phyloP scores from a whole-genome alignment of 2,329 filamentous ascomycete species.

The Sporothrix phasma region DNA sequence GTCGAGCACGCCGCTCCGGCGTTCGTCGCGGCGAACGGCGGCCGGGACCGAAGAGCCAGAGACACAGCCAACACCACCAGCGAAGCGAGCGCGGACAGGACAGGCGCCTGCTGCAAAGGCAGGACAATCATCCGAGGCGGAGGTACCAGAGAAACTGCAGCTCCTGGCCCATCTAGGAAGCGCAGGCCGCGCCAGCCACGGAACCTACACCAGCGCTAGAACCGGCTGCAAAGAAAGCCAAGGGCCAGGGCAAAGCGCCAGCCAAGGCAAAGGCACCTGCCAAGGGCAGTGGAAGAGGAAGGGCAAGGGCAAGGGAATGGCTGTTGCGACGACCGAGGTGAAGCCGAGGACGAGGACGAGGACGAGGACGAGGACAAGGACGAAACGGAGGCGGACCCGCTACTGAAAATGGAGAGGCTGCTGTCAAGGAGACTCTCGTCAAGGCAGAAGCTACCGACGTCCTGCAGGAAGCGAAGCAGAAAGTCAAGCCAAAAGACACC shows the following conservation, averaged over 20 bases:
- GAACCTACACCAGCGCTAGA: neutral
- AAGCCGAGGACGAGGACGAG: neutral
- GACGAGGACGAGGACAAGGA: neutral
- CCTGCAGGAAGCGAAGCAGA: too few species aligned
- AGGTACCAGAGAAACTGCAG: too few species aligned
- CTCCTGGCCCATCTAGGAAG: too few species aligned
- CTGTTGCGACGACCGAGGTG: neutral
- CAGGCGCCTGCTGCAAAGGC: neutral
- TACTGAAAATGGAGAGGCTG: neutral
- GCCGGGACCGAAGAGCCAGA: neutral
- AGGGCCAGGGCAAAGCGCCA: neutral
- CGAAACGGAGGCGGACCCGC: too few species aligned
- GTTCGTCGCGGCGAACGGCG: neutral
- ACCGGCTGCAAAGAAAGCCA: neutral
- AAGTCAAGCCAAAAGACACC: neutral
- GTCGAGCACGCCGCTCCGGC: neutral
- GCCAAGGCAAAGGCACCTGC: too few species aligned
- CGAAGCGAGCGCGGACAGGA: neutral
- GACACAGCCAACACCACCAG: neutral
- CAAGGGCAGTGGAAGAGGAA: neutral
- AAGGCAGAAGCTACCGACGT: too few species aligned
- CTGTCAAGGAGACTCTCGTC: too few species aligned
- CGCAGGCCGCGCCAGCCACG: neutral
- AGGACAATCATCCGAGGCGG: too few species aligned
- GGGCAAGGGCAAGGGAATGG: neutral